Percentiles rank a stretch among this genome's conserved stretches.
These are phyloP conservation scores for Rhodomyrtus tomentosa DNA, from an alignment of 345 rosid genomes.

Conservation along the genomic window DNA sequence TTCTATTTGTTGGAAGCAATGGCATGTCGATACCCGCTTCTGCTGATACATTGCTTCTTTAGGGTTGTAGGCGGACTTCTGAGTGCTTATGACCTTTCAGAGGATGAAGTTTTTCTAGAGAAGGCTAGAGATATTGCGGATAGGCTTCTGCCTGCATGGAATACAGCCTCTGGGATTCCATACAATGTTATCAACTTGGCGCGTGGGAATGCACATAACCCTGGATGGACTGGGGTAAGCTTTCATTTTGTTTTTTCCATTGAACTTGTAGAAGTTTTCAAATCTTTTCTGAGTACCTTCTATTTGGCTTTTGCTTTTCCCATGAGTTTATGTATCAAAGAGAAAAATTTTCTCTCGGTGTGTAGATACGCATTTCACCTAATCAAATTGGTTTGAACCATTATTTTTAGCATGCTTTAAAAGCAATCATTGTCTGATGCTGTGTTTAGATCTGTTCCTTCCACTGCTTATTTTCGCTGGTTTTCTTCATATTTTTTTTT, in stretches of 20 bases:
- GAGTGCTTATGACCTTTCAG: slow-evolving; percentile 90
- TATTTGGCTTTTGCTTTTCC: not conserved
- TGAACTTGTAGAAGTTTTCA: not conserved
- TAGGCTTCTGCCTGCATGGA: slow-evolving; percentile 95
- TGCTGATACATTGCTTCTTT: not conserved
- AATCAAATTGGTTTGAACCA: not conserved
- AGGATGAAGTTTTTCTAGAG: slow-evolving; percentile 78
- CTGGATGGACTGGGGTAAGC: slow-evolving; percentile 95
- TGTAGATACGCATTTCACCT: not conserved
- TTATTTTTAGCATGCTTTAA: not conserved
- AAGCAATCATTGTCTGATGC: not conserved
- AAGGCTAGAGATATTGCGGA: slow-evolving; percentile 96
- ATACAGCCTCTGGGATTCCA: slow-evolving; percentile 78
- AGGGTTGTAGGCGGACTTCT: slow-evolving; percentile 99
- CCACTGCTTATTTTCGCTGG: not conserved
- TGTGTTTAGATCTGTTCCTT: not conserved
- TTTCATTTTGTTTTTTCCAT: not conserved
- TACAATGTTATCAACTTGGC: slow-evolving; percentile 80
- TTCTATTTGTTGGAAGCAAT: not conserved
- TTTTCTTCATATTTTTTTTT: not conserved
- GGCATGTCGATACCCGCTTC: not conserved
- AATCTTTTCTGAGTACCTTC: not conserved
- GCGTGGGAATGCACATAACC: slow-evolving; percentile 68
- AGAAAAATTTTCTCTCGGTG: not conserved
- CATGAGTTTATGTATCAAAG: not conserved